phyloP scores from a whole-genome alignment of 768 basidiomycete species.

The Boletus pseudo-olivaceus region DNA sequence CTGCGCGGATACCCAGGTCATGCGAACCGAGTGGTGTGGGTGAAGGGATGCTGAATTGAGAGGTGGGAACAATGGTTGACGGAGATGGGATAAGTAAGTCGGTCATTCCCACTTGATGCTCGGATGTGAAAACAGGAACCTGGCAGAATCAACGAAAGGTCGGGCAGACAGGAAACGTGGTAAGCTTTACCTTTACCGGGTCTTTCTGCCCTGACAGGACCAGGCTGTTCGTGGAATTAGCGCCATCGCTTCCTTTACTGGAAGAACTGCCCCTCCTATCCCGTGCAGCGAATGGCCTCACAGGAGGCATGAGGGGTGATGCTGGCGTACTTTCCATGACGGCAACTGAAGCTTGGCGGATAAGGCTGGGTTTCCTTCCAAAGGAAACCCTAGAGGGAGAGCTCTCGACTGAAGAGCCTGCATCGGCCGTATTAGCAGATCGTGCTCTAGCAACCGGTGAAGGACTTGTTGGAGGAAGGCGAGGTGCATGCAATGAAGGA shows the following conservation, averaged over 20 bases:
- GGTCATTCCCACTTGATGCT: slow-evolving; percentile 63
- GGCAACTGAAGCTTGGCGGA: slow-evolving; percentile 51
- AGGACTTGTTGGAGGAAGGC: slow-evolving; percentile 29
- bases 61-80: slow-evolving; percentile 39
- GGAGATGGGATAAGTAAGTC: slow-evolving; percentile 78
- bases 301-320: slow-evolving; percentile 40
- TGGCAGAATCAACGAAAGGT: slow-evolving; percentile 23
- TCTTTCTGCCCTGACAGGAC: slow-evolving; percentile 65
- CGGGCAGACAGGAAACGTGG: not conserved
- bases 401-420: slow-evolving; percentile 13
- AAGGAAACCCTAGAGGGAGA: slow-evolving; percentile 11
- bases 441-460: slow-evolving; percentile 33
- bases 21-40: slow-evolving; percentile 37
- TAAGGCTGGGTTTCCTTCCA: slow-evolving; percentile 37
- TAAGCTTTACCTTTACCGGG: slow-evolving; percentile 56
- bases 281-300: slow-evolving; percentile 45
- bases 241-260: slow-evolving; percentile 36
- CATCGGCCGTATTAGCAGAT: slow-evolving; percentile 31
- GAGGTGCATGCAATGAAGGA: slow-evolving; percentile 24
- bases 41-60: slow-evolving; percentile 36
- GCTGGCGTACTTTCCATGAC: slow-evolving; percentile 48
- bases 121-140: slow-evolving; percentile 66
- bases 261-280: slow-evolving; percentile 49
- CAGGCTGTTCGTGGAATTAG: slow-evolving; percentile 26
- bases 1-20: slow-evolving; percentile 21